Percentiles rank a stretch among this genome's conserved stretches.
phyloP scores from a whole-genome alignment of 176 grass and related monocot genomes.

The Tillandsia leiboldiana region DNA sequence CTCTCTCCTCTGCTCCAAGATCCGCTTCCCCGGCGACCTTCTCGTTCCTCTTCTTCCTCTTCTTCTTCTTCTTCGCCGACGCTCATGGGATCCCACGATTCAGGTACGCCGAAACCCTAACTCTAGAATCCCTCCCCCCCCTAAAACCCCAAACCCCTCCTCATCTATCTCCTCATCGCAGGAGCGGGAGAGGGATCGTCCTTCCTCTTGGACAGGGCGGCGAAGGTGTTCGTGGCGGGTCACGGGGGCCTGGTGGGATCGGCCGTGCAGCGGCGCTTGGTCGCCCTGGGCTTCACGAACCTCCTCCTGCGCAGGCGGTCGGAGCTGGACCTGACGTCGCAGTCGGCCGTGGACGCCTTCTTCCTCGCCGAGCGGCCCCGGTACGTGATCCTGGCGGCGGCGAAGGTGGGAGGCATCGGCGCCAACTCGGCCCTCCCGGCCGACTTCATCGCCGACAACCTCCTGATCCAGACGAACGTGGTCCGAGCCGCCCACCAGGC shows the following conservation, averaged over 20 bases:
- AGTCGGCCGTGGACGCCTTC: constrained; percentile 59
- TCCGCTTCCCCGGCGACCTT: background rate
- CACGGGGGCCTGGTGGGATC: constrained; percentile 68
- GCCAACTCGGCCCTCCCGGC: constrained; percentile 70
- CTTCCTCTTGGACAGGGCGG: constrained; percentile 55
- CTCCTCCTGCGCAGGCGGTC: constrained; percentile 46
- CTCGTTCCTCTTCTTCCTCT: background rate
- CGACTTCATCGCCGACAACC: constrained; percentile 71
- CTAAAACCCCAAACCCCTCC: background rate
- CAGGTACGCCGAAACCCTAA: constrained; percentile 11
- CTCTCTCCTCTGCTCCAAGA: background rate
- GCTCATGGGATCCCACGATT: constrained; percentile 31
- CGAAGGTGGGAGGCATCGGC: constrained; percentile 83
- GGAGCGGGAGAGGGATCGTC: constrained; percentile 20
- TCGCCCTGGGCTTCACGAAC: constrained; percentile 46
- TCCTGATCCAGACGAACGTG: constrained; percentile 88
- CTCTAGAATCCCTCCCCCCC: too few species aligned
- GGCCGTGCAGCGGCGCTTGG: constrained; percentile 41
- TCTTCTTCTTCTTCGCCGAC: constrained; percentile 8
- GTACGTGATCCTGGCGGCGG: constrained; percentile 61
- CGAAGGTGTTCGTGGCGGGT: constrained; percentile 60
- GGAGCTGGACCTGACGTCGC: constrained; percentile 65
- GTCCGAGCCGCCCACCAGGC: constrained; percentile 51
- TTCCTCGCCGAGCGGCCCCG: constrained; percentile 51
- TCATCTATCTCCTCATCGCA: background rate